Conservation (phyloP, 2,329 filamentous ascomycete species). For the Massarina eburnea region DNA sequence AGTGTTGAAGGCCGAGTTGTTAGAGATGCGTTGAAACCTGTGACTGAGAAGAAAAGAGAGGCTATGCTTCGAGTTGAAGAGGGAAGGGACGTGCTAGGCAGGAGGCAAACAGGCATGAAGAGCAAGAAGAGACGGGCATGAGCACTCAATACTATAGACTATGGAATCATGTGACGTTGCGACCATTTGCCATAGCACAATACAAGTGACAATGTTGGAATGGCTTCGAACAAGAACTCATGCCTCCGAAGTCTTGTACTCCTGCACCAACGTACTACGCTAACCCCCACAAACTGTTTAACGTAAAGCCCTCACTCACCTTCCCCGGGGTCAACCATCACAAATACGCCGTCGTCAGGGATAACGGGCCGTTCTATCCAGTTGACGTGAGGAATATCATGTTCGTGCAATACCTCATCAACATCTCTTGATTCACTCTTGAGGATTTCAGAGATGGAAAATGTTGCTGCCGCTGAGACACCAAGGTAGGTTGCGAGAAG, state of each 20-base stretch:
- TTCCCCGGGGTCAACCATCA: too few relatives aligned
- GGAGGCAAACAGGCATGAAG: slow-evolving; percentile 56
- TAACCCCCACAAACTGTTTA: too few relatives aligned
- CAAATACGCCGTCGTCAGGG: too few relatives aligned
- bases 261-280: too few relatives aligned
- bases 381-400: slow-evolving; percentile 16
- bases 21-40: slow-evolving; percentile 80
- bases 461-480: slow-evolving; percentile 2
- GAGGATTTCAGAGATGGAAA: slow-evolving; percentile 17
- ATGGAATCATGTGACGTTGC: too few relatives aligned
- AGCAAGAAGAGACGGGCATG: slow-evolving; percentile 22
- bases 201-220: not conserved
- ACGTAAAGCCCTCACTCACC: too few relatives aligned
- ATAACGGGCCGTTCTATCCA: slow-evolving; percentile 22
- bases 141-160: not conserved
- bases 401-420: slow-evolving; percentile 15
- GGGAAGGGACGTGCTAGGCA: slow-evolving; percentile 87
- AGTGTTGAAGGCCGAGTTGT: slow-evolving; percentile 91
- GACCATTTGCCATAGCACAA: too few relatives aligned
- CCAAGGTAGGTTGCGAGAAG: slow-evolving; percentile 12
- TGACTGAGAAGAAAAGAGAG: slow-evolving; percentile 94
- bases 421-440: slow-evolving; percentile 3
- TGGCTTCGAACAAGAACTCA: not conserved
- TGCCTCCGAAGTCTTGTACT: too few relatives aligned
- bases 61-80: slow-evolving; percentile 90